These are phyloP conservation scores for Pholiota conissans DNA, from an alignment of 768 basidiomycete genomes.

Conservation along the genomic window DNA sequence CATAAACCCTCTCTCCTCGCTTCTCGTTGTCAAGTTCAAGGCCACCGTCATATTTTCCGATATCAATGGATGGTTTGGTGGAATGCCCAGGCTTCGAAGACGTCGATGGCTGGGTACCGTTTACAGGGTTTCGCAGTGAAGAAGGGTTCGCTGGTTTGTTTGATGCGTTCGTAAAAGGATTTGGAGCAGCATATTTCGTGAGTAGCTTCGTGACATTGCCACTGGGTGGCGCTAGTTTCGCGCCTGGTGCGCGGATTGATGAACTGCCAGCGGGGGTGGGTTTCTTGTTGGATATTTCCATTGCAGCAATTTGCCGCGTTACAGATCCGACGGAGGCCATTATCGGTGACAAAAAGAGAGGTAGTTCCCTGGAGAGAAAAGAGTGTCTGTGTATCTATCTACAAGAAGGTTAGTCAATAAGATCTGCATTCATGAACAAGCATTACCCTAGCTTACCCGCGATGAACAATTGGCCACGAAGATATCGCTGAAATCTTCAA, in stretches of 20 bases:
- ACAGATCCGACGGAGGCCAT: constrained; percentile 53
- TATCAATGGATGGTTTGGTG: constrained; percentile 54
- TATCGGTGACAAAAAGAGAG: not conserved
- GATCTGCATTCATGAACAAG: not conserved
- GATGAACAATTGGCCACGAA: not conserved
- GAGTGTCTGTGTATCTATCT: not conserved
- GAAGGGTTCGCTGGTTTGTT: constrained; percentile 39
- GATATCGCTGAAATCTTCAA: not conserved
- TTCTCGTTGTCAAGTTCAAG: constrained; percentile 89
- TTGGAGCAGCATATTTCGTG: constrained; percentile 72
- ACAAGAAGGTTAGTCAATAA: not conserved
- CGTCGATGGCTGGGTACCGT: constrained; percentile 14
- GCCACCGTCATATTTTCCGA: constrained; percentile 95
- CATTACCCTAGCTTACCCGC: not conserved
- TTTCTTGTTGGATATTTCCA: constrained; percentile 63
- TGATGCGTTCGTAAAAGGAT: constrained; percentile 40
- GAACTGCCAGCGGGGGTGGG: constrained; percentile 31
- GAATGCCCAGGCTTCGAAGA: constrained; percentile 19
- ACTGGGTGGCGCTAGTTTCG: constrained; percentile 58
- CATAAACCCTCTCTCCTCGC: constrained; percentile 69
- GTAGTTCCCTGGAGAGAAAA: not conserved
- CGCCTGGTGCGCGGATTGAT: constrained; percentile 30
- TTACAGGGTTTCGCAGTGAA: constrained; percentile 41
- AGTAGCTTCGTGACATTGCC: constrained; percentile 65
- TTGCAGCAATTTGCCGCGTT: constrained; percentile 67